Conservation (phyloP, 2,329 filamentous ascomycete species). For the Trichoderma sp. region DNA sequence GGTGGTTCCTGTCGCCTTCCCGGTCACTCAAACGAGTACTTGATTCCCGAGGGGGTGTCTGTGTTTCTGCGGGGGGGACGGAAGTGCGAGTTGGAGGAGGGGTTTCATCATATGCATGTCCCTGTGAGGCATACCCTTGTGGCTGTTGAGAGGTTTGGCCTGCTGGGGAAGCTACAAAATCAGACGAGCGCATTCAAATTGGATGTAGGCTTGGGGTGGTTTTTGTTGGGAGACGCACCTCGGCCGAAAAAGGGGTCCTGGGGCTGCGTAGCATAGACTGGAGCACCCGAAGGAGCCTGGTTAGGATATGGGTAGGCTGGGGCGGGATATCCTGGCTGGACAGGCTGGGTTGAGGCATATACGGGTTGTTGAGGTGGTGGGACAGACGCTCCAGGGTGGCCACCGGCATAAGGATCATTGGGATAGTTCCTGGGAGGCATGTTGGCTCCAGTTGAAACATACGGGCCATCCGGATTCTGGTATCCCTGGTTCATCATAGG, state of each 20-base stretch:
- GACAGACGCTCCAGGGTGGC: conserved; percentile 31
- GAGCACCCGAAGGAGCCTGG: conserved; percentile 37
- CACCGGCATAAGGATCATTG: conserved; percentile 34
- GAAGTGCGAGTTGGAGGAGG: conserved; percentile 39
- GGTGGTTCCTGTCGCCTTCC: conserved; percentile 43
- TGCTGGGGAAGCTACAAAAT: conserved; percentile 54
- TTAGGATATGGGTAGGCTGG: conserved; percentile 35
- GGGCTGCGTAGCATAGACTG: conserved; percentile 42
- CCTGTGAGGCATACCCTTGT: conserved; percentile 44
- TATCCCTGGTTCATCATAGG: conserved; percentile 36
- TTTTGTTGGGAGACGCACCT: conserved; percentile 52
- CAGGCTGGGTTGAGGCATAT: conserved; percentile 34
- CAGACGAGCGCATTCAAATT: conserved; percentile 34
- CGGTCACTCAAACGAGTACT: conserved; percentile 43
- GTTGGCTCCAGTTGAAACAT: conserved; percentile 39
- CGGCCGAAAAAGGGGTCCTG: conserved; percentile 57
- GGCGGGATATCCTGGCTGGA: conserved; percentile 35
- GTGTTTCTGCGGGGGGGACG: conserved; percentile 39
- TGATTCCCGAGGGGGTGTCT: conserved; percentile 38
- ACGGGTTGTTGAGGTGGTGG: conserved; percentile 33
- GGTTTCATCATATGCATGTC: conserved; percentile 52
- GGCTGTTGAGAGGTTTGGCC: conserved; percentile 38
- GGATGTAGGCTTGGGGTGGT: conserved; percentile 15
- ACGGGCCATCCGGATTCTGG: conserved; percentile 34
- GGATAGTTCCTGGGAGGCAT: conserved; percentile 27